Conservation (phyloP, 306 rosid species). For the Trifolium repens region DNA sequence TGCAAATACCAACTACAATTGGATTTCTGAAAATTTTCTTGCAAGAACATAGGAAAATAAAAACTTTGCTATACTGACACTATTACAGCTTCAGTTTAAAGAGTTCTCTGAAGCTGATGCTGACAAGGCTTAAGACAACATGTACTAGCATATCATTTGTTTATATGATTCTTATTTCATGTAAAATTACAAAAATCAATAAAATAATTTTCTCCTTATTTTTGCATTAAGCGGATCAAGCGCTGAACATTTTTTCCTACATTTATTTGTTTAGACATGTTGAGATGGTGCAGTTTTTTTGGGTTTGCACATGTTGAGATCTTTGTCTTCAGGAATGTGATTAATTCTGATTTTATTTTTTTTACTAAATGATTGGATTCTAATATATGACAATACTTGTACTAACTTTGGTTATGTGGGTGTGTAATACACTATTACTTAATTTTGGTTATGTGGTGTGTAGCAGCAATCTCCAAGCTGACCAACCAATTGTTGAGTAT, state of each 20-base stretch:
- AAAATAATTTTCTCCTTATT: not conserved
- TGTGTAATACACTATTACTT: too few relatives aligned
- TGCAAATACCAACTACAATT: conserved; percentile 18
- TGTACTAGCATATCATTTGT: conserved; percentile 40
- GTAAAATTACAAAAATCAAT: conserved; percentile 34
- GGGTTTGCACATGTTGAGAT: too few relatives aligned
- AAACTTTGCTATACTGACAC: conserved; percentile 24
- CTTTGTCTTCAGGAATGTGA: too few relatives aligned
- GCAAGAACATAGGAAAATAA: conserved; percentile 24
- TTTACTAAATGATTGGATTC: too few relatives aligned
- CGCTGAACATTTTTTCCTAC: not conserved
- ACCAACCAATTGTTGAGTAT: too few relatives aligned
- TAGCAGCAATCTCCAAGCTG: too few relatives aligned
- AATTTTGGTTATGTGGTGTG: too few relatives aligned
- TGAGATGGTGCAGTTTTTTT: too few relatives aligned
- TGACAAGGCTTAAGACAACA: conserved; percentile 23
- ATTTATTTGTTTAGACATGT: not conserved
- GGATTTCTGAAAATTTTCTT: conserved; percentile 37
- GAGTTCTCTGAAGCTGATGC: conserved; percentile 41
- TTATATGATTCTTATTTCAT: conserved; percentile 33
- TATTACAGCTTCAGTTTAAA: conserved; percentile 30
- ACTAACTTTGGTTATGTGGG: not conserved
- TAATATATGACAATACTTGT: too few relatives aligned
- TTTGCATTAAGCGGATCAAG: not conserved
- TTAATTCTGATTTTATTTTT: too few relatives aligned